A percentile compares a stretch with the other conserved stretches of the same genome.
These are phyloP conservation scores for Gaultheria prostrata DNA, from an alignment of 148 eudicot species.

Conservation along the genomic window DNA sequence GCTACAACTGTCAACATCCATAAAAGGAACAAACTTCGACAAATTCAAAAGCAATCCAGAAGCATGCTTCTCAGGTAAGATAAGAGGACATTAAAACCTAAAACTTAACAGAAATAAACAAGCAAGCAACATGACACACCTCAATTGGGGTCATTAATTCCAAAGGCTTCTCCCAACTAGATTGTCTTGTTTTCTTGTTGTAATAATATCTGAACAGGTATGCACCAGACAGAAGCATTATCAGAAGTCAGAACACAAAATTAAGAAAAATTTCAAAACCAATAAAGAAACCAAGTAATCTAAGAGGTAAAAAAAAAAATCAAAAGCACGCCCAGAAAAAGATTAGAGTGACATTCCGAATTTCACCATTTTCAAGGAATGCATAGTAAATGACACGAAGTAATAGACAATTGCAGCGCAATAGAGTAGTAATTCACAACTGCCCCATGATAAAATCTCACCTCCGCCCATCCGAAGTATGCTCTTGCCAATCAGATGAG, in stretches of 20 bases:
- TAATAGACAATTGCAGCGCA: not conserved
- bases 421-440: not conserved
- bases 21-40: slow-evolving; percentile 9
- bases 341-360: not conserved
- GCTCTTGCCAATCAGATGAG: slow-evolving; percentile 96
- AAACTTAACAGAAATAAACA: slow-evolving; percentile 14
- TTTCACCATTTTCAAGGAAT: not conserved
- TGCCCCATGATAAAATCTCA: slow-evolving; percentile 13
- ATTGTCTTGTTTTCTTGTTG: slow-evolving; percentile 88
- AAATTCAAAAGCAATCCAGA: slow-evolving; percentile 19
- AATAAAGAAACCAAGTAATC: not conserved
- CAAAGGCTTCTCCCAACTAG: slow-evolving; percentile 96
- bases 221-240: not conserved
- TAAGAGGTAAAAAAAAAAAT: not conserved
- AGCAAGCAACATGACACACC: slow-evolving; percentile 51
- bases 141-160: slow-evolving; percentile 93
- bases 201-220: slow-evolving; percentile 67
- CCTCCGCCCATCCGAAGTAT: slow-evolving; percentile 77
- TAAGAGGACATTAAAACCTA: not conserved
- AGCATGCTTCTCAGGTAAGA: slow-evolving; percentile 21
- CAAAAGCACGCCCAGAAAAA: not conserved
- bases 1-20: slow-evolving; percentile 30
- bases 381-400: not conserved
- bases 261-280: not conserved
- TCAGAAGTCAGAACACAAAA: not conserved